Evolutionary conservation across 208 protist species (phyloP).

Genomic region (Leptomonas pyrrhocoris): DNA sequence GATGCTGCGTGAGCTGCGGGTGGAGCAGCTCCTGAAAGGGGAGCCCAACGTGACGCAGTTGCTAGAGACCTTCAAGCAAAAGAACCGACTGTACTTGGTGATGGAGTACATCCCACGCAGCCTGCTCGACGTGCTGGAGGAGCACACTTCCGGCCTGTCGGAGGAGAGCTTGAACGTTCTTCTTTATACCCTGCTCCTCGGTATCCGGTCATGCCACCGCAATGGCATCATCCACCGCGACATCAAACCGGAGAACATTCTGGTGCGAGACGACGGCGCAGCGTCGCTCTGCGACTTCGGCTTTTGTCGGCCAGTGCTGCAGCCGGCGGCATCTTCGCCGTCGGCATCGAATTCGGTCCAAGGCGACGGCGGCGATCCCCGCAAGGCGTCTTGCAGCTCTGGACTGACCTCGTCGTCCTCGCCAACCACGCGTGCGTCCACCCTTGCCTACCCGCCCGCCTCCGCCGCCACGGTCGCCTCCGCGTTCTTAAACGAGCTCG

Average conservation of each 20-base stretch:
- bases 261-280: constrained; percentile 63
- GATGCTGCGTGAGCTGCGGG: constrained; percentile 92
- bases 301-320: constrained; percentile 67
- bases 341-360: not conserved
- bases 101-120: constrained; percentile 94
- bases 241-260: constrained; percentile 93
- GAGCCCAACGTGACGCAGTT: constrained; percentile 93
- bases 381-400: not conserved
- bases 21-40: constrained; percentile 88
- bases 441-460: not conserved
- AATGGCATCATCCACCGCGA: constrained; percentile 93
- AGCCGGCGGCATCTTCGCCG: not conserved
- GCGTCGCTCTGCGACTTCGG: constrained; percentile 92
- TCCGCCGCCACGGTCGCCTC: constrained; percentile 1
- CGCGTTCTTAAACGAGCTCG: constrained; percentile 40
- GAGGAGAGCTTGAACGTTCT: constrained; percentile 57
- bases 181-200: constrained; percentile 90
- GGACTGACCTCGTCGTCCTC: not conserved
- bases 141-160: constrained; percentile 51
- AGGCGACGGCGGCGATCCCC: too few relatives aligned
- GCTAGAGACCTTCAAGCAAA: constrained; percentile 83
- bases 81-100: constrained; percentile 91
- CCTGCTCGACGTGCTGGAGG: constrained; percentile 89
- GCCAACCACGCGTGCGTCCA: not conserved
- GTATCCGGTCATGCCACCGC: constrained; percentile 90